Conservation (phyloP, 2,329 filamentous ascomycete species). For the Didymella segeticola region DNA sequence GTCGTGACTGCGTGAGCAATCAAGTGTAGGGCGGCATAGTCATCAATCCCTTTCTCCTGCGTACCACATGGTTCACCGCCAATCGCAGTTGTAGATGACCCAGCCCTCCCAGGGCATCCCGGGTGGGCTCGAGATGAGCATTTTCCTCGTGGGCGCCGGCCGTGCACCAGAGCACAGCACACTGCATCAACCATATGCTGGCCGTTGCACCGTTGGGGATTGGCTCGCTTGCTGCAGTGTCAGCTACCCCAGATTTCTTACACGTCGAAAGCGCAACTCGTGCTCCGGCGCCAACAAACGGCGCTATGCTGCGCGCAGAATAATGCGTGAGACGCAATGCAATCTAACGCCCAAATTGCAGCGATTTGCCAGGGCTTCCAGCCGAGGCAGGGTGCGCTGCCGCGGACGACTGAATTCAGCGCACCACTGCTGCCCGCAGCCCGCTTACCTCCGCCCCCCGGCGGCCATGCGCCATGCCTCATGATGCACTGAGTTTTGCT, state of each 20-base stretch:
- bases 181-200: conserved; percentile 16
- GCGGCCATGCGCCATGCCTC: conserved; percentile 25
- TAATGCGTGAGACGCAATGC: conserved; percentile 28
- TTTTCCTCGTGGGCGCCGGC: conserved; percentile 23
- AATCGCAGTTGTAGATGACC: conserved; percentile 1
- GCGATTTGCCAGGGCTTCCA: conserved; percentile 16
- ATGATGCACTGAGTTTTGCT: conserved; percentile 25
- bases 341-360: conserved; percentile 35
- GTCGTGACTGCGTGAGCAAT: conserved; percentile 3
- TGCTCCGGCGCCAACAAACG: conserved; percentile 29
- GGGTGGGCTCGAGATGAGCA: conserved; percentile 22
- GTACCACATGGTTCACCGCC: conserved; percentile 3
- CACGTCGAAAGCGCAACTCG: conserved; percentile 22
- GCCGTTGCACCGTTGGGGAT: conserved; percentile 22
- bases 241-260: conserved; percentile 43
- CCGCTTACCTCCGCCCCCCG: conserved; percentile 20
- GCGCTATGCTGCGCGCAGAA: conserved; percentile 20
- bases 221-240: conserved; percentile 28
- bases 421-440: conserved; percentile 5
- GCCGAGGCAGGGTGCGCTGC: conserved; percentile 27
- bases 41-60: conserved; percentile 4
- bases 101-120: conserved; percentile 17
- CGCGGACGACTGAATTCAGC: conserved; percentile 3
- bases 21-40: conserved; percentile 10
- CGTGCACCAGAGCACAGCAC: conserved; percentile 11